phyloP scores from a whole-genome alignment of 2,329 filamentous ascomycete genomes.

The Neopestalotiopsis sp. region DNA sequence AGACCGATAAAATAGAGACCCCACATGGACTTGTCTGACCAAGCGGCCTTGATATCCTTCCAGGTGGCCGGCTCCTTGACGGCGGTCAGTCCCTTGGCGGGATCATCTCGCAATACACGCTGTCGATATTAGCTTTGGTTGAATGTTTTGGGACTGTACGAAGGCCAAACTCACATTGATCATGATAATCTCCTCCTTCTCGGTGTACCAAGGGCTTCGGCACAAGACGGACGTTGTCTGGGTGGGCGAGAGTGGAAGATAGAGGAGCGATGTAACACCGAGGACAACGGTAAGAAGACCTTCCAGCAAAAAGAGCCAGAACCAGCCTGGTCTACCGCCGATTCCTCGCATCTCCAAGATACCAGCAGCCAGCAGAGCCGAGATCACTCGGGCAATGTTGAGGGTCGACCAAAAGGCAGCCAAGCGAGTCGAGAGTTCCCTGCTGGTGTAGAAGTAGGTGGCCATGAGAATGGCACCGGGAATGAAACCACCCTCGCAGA shows the following conservation, averaged over 20 bases:
- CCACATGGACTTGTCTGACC: conserved; percentile 53
- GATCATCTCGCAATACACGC: conserved; percentile 56
- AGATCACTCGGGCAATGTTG: conserved; percentile 48
- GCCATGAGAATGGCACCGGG: conserved; percentile 68
- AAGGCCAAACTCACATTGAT: conserved; percentile 50
- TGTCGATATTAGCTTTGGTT: conserved; percentile 22
- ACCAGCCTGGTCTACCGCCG: conserved; percentile 56
- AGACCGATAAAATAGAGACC: conserved; percentile 55
- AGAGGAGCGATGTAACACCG: conserved; percentile 58
- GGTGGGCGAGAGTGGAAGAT: conserved; percentile 68
- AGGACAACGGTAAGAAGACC: conserved; percentile 55
- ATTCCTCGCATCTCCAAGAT: conserved; percentile 56
- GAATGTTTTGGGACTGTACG: not conserved
- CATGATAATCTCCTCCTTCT: conserved; percentile 72
- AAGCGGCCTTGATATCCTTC: conserved; percentile 48
- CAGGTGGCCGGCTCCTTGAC: conserved; percentile 48
- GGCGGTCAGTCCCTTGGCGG: conserved; percentile 54
- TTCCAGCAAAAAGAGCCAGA: conserved; percentile 55
- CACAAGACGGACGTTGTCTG: conserved; percentile 66
- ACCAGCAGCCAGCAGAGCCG: conserved; percentile 51
- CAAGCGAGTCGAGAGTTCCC: conserved; percentile 69
- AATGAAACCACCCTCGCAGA: conserved; percentile 62
- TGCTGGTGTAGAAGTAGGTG: conserved; percentile 74
- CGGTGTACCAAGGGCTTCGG: conserved; percentile 69
- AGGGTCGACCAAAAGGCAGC: conserved; percentile 70